A percentile compares a stretch with the other conserved stretches of the same genome.
Evolutionary conservation across 2,329 filamentous ascomycete genomes (phyloP).

Genomic region (Cephalotrichum gorgonifer): DNA sequence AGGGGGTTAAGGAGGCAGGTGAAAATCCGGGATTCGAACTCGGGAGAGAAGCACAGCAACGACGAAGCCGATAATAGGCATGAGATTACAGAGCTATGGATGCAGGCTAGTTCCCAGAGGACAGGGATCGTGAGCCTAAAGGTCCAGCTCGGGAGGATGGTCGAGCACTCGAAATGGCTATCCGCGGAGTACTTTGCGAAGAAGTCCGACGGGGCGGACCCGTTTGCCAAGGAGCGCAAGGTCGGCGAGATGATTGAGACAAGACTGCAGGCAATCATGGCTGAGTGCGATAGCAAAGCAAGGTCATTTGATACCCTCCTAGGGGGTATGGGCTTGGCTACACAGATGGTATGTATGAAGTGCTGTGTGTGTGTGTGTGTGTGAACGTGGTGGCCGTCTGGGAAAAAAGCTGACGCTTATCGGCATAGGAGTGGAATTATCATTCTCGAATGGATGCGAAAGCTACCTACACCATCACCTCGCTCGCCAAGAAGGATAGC

Average conservation of each 20-base stretch:
- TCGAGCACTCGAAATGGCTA: slow-evolving; percentile 8
- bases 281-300: slow-evolving; percentile 10
- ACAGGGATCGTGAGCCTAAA: slow-evolving; percentile 11
- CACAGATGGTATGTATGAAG: slow-evolving; percentile 7
- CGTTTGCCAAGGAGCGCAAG: background rate
- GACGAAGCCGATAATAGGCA: background rate
- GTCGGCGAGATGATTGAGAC: slow-evolving; percentile 6
- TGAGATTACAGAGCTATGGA: slow-evolving; percentile 9
- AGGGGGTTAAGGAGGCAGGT: background rate
- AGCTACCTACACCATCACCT: slow-evolving; percentile 8
- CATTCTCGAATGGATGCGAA: slow-evolving; percentile 8
- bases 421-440: background rate
- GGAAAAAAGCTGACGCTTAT: background rate
- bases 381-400: no score
- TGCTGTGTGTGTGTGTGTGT: background rate
- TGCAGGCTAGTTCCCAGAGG: slow-evolving; percentile 10
- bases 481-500: slow-evolving; percentile 8
- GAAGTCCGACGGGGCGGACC: background rate
- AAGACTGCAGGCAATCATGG: slow-evolving; percentile 8
- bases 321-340: slow-evolving; percentile 10
- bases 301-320: slow-evolving; percentile 9
- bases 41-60: background rate
- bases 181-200: background rate
- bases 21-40: background rate
- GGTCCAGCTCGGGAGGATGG: slow-evolving; percentile 11